phyloP scores from a whole-genome alignment of 78 protist genomes.

The Mantamonas sphyraenae region DNA sequence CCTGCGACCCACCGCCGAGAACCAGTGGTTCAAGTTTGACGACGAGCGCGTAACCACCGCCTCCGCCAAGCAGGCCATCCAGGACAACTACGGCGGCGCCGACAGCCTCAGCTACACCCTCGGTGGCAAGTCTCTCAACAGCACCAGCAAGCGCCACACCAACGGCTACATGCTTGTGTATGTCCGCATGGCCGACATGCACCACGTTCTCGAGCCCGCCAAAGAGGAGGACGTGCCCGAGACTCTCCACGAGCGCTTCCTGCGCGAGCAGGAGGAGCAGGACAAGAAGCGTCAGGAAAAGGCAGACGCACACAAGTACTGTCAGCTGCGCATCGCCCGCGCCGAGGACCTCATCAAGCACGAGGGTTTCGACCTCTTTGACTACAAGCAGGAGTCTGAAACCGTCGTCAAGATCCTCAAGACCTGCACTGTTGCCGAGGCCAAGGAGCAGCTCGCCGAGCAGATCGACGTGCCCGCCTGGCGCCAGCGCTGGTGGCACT shows the following conservation, averaged over 20 bases:
- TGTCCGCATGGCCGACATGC: constrained; percentile 37
- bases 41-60: constrained; percentile 76
- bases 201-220: constrained; percentile 20
- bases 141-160: constrained; percentile 7
- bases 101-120: neutral
- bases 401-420: neutral
- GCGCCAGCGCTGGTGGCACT: constrained; percentile 11
- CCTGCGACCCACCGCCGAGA: constrained; percentile 51
- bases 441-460: constrained; percentile 2
- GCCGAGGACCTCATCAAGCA: neutral
- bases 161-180: constrained; percentile 90
- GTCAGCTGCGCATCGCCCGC: neutral
- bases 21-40: constrained; percentile 56
- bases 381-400: neutral
- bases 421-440: neutral
- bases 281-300: constrained; percentile 1
- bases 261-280: constrained; percentile 27
- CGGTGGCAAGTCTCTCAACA: constrained; percentile 10
- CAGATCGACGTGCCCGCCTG: neutral
- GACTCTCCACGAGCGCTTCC: constrained; percentile 13
- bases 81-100: constrained; percentile 71
- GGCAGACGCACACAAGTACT: constrained; percentile 23
- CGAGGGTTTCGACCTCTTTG: constrained; percentile 3
- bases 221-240: too few relatives aligned
- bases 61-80: constrained; percentile 49